Evolutionary conservation across 2,329 filamentous ascomycete species (phyloP), one percentile per base, ranked within the genome.

Genomic region (Decorospora gaudefroyi): DNA sequence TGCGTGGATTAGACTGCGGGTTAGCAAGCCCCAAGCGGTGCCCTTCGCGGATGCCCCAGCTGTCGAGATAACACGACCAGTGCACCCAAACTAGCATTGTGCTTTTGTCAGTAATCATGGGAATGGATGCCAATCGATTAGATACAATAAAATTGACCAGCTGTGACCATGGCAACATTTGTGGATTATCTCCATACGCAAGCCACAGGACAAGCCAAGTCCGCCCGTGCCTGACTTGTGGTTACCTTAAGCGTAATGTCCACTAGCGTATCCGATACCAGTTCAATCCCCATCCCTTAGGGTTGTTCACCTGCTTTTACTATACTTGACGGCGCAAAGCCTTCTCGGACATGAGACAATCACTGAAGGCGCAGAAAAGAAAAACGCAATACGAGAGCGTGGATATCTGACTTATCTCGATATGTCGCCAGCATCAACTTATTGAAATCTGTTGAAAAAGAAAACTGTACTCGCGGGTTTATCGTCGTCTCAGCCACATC

Each of bases 1-100:
- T 10, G 78, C 79, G 70, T 75, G 75, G 44, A 72, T 90, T 36
- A 78, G 76, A 47, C 76, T 90, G 25, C 73, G 74, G 16, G 72
- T 90, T 37, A 83, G 84, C 68, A 90, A 90, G 72, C 87, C 87
- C 2, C 82, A 85, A 9, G 87, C 87, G 0, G 84, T 90, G 13
- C 79, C 83, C 0, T 81, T 86, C 57, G 87, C 87, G 2, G 86
- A 89, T 53, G 84, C 83, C 8, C 85, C 87, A 0, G 76, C 78
- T 4, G 82, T 90, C 4, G 85, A 89, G 65, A 75, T 85, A 23
- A 47, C 62, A 16, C 62, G 66, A 2, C 51, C 55, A 15, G 53
- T 63, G 18, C 49, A 43, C 23, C 28, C 29, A 27, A 49, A 34
- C 36, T 49, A 43, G 35, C n/a, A 36, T 21, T n/a, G n/a, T n/a